These are phyloP conservation scores for Blastobotrys elegans DNA, from an alignment of 1,139 yeast genomes.

Conservation along the genomic window DNA sequence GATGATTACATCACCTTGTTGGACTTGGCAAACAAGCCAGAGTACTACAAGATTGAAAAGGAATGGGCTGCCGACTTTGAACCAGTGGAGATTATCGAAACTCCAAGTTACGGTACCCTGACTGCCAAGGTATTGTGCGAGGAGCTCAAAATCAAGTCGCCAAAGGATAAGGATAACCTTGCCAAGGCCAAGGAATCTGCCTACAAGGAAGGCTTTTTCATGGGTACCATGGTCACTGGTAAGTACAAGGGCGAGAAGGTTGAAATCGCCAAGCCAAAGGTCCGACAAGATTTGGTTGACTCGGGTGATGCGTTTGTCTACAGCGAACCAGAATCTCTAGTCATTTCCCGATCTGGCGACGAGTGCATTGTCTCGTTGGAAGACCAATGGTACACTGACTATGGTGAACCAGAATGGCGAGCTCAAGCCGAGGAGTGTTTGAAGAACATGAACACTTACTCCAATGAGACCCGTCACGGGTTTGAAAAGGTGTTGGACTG, in stretches of 20 bases:
- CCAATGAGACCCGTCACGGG: slow-evolving; percentile 82
- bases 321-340: slow-evolving; percentile 89
- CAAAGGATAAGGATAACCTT: slow-evolving; percentile 82
- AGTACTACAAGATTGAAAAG: slow-evolving; percentile 76
- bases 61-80: slow-evolving; percentile 77
- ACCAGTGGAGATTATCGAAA: slow-evolving; percentile 65
- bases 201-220: slow-evolving; percentile 94
- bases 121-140: slow-evolving; percentile 85
- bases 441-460: slow-evolving; percentile 68
- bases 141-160: slow-evolving; percentile 86
- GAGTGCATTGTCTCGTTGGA: slow-evolving; percentile 94
- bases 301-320: slow-evolving; percentile 80
- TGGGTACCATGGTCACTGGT: slow-evolving; percentile 78
- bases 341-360: slow-evolving; percentile 93
- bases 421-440: slow-evolving; percentile 79
- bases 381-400: slow-evolving; percentile 98
- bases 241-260: slow-evolving; percentile 84
- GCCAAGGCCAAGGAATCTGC: slow-evolving; percentile 93
- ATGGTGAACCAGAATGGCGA: slow-evolving; percentile 95
- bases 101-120: slow-evolving; percentile 82
- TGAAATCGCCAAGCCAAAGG: slow-evolving; percentile 84
- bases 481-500: slow-evolving; percentile 93
- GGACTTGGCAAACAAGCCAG: slow-evolving; percentile 86
- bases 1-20: slow-evolving; percentile 87
- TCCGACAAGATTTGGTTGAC: slow-evolving; percentile 73